Conservation (phyloP, 352 stramenopile genomes). For the Pythium myriotylum region DNA sequence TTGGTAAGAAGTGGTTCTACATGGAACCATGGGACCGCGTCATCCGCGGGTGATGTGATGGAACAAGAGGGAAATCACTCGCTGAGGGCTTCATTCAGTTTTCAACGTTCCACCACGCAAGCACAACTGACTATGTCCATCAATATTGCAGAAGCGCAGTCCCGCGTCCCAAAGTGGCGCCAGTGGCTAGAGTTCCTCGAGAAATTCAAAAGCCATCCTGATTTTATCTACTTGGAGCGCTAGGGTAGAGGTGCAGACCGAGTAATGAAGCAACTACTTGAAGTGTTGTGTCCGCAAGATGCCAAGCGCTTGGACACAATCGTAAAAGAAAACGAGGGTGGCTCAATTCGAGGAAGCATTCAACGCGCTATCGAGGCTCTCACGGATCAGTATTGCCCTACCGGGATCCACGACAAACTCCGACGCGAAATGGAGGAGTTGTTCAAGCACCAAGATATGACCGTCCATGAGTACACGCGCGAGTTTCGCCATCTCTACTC, state of each 20-base stretch:
- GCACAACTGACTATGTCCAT: no score
- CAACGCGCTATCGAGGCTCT: constrained; percentile 1
- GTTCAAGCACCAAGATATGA: background rate
- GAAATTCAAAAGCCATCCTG: background rate
- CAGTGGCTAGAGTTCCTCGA: constrained; percentile 2
- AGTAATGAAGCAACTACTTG: background rate
- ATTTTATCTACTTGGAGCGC: constrained; percentile 1
- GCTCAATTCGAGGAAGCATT: background rate
- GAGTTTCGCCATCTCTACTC: background rate
- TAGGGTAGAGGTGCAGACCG: background rate
- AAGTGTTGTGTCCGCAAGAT: background rate
- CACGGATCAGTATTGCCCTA: background rate
- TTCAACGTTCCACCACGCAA: no score
- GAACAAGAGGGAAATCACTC: no score
- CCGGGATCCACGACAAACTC: background rate
- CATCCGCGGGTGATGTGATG: no score
- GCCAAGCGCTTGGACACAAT: background rate
- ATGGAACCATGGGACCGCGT: no score
- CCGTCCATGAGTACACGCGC: background rate
- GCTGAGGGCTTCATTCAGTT: no score
- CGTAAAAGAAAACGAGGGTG: background rate
- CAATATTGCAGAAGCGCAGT: no score
- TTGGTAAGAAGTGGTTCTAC: no score
- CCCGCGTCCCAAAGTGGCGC: background rate
- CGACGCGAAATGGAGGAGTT: background rate